Base-by-base conservation (phyloP, 2,329 filamentous ascomycete species). In the Ceratocystis huliohia region DNA sequence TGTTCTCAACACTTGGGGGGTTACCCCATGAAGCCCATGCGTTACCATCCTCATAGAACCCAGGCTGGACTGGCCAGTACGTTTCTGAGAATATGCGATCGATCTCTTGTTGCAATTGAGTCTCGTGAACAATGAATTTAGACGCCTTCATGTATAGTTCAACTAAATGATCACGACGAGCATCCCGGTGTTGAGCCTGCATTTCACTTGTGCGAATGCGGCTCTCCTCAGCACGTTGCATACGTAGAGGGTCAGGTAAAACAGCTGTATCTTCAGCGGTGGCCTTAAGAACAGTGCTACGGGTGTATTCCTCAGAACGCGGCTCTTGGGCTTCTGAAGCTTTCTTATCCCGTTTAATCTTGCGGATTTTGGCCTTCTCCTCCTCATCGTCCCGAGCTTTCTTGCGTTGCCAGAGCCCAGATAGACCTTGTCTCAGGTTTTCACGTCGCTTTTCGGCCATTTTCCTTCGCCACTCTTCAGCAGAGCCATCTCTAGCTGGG, bases 61-160 rank as follows among this genome's bases (percentile, higher is more conserved):
- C 65, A 8, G 70, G 69, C 61, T 73, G 69, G 64, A 72, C 73
- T 74, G 72, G 74, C 74, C 81, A 84, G 75, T 78, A 79, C 69
- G 84, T 80, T 30, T 85, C 84, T 17, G 84, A 82, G 76, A 96
- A 99, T n/a, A 87, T 80, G 69, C 81, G 77, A 25, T 95, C 88
- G 66, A 96, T 86, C 70, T 85, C 82, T 17, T 80, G 79, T 71
- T 88, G 82, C 44, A 99, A 82, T 74, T 96, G 87, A 63, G 81
- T 78, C 74, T 96, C 91, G 28, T 82, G 86, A 20, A 91, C 86
- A 73, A 99, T 96, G 77, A 97, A 99, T 48, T 84, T 79, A 30
- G 88, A 84, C 4, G 94, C 91, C 71, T 91, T 88, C 78, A 94
- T 88, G 77, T 99, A 99, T 13, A 99, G 82, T 67, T 89, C 86